Percentiles rank a stretch among this genome's conserved stretches.
Evolutionary conservation across 306 rosid species (phyloP).

Genomic region (Ziziphus jujuba): DNA sequence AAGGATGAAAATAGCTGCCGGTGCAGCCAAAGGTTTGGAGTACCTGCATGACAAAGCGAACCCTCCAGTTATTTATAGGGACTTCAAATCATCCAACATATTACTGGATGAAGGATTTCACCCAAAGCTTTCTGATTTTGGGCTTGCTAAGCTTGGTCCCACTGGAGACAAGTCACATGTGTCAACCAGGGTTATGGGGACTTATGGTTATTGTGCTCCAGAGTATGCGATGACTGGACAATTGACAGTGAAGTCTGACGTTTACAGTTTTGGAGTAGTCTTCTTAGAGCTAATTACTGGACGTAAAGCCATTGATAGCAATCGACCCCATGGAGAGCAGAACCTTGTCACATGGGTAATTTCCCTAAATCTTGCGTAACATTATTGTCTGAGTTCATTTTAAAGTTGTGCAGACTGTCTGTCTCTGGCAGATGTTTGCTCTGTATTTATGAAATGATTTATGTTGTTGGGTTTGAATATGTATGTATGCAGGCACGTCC

Average conservation of each 20-base stretch:
- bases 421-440: constrained; percentile 5
- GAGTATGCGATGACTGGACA: constrained; percentile 97
- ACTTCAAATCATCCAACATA: constrained; percentile 88
- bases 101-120: constrained; percentile 81
- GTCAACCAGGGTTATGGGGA: constrained; percentile 93
- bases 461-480: constrained; percentile 15
- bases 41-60: constrained; percentile 86
- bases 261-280: constrained; percentile 87
- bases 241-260: constrained; percentile 86
- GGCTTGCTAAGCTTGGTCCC: constrained; percentile 96
- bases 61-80: constrained; percentile 91
- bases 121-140: constrained; percentile 92
- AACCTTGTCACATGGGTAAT: constrained; percentile 88
- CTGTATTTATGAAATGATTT: constrained; percentile 11
- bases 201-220: constrained; percentile 93
- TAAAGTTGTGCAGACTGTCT: constrained; percentile 5
- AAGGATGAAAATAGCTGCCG: constrained; percentile 89
- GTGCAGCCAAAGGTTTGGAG: constrained; percentile 88
- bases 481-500: constrained; percentile 70
- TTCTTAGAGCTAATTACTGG: constrained; percentile 89
- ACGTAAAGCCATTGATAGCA: constrained; percentile 78
- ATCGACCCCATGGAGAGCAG: constrained; percentile 83
- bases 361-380: constrained; percentile 15
- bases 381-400: constrained; percentile 4
- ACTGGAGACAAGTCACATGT: constrained; percentile 90